Evolutionary conservation across 2,329 filamentous ascomycete species (phyloP), one percentile per base, ranked within the genome.

Genomic region (Xylariaceae sp.): DNA sequence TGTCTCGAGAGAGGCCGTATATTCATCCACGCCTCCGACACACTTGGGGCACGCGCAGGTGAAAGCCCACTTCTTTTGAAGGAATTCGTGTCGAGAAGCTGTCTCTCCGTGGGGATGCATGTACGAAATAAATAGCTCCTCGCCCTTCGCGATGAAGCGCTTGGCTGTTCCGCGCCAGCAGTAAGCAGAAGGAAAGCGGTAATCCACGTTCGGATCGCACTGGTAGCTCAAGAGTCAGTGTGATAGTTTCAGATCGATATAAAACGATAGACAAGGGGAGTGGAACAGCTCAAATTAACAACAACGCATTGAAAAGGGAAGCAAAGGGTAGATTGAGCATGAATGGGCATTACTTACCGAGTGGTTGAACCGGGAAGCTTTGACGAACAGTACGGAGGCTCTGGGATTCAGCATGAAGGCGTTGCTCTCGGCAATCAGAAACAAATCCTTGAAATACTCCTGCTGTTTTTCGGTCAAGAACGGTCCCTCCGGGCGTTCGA

Each of bases 311-410:
- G 23, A 23, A 23, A 23, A 5, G 23, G 5, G 5, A 23, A 23
- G 3, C 3, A 23, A 23, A 23, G 23, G 23, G 23, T 4, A 23
- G 23, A 23, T 23, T 23, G 23, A 23, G 3, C 23, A 23, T 23
- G 23, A 23, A 23, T 4, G 8, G 8, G 37, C 37, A 42, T 8
- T 44, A 59, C 60, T 51, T 15, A 62, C 60, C 37, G 60, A 62
- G 42, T 62, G 60, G 17, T 60, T 62, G 13, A 62, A 62, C 39
- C 51, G 59, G 13, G 57, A 17, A 4, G 57, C 57, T 15, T 45
- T 11, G n/a, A 10, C 6, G 44, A 23, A 69, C 11, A 62, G 6
- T 18, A 35, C 55, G 34, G 7, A 6, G 23, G 23, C 23, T 23
- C 35, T 30, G 18, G 1, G 35, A 8, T 13, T 4, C 2, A 11